phyloP scores from a whole-genome alignment of 2,329 filamentous ascomycete genomes.

The Colletotrichum sp. region DNA sequence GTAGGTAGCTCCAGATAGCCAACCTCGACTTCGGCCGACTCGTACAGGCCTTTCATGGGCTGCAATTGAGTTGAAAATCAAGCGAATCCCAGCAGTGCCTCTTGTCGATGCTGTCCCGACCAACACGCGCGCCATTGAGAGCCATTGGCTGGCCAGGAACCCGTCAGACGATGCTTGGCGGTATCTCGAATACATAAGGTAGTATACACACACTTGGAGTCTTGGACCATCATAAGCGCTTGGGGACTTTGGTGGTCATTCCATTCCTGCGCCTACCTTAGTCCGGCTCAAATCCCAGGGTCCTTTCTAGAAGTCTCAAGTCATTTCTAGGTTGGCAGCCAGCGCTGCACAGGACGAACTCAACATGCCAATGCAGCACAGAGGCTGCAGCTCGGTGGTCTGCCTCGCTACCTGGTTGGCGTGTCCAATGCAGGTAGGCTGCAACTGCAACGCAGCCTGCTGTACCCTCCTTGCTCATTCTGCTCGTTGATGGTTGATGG shows the following conservation, averaged over 20 bases:
- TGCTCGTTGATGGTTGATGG: neutral
- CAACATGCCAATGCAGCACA: neutral
- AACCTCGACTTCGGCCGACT: neutral
- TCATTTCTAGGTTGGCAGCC: neutral
- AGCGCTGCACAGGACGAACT: neutral
- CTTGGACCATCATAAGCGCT: neutral
- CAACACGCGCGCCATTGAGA: no score
- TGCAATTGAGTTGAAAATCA: neutral
- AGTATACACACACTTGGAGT: neutral
- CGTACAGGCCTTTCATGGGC: no score
- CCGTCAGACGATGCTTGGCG: no score
- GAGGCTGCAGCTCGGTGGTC: neutral
- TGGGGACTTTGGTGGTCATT: neutral
- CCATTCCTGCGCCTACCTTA: neutral
- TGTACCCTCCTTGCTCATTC: neutral
- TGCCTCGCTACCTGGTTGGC: neutral
- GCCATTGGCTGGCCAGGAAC: no score
- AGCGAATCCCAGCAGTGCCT: no score
- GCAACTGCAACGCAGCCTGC: neutral
- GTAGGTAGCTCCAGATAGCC: neutral
- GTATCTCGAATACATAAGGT: no score
- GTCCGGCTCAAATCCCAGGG: neutral
- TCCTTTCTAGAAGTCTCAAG: slow-evolving; percentile 8
- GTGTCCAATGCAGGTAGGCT: neutral
- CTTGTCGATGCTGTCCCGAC: neutral